phyloP scores from a whole-genome alignment of 805 yeast species.

The Kluyveromyces starmeri region DNA sequence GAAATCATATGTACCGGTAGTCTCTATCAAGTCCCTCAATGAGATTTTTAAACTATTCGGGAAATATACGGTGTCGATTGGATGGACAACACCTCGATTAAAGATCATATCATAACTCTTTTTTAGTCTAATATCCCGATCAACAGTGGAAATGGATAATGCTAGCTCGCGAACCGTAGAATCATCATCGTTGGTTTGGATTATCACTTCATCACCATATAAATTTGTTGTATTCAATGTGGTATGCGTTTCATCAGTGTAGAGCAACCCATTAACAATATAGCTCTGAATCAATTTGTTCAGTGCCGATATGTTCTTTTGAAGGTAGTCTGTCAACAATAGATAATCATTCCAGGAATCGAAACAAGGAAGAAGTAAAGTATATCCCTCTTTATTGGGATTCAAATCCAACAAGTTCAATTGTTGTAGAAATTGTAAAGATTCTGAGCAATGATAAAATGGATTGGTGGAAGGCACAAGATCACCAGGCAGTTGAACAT shows the following conservation, averaged over 20 bases:
- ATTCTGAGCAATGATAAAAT: conserved; percentile 51
- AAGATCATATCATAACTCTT: conserved; percentile 59
- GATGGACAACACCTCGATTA: conserved; percentile 78
- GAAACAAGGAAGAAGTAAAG: conserved; percentile 71
- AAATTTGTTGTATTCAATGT: conserved; percentile 25
- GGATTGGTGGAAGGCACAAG: conserved; percentile 60
- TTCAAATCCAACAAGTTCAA: conserved; percentile 44
- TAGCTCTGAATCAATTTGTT: conserved; percentile 45
- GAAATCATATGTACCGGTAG: conserved; percentile 43
- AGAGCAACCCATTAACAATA: conserved; percentile 55
- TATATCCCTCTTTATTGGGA: conserved; percentile 54
- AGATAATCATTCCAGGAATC: conserved; percentile 60
- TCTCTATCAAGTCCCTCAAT: conserved; percentile 44
- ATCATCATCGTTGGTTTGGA: conserved; percentile 9
- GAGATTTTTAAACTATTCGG: conserved; percentile 51
- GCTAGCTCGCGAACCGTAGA: conserved; percentile 8
- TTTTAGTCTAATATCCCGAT: conserved; percentile 16
- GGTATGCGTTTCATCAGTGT: conserved; percentile 46
- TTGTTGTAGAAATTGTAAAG: conserved; percentile 48
- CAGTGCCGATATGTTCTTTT: conserved; percentile 42
- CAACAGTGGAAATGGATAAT: conserved; percentile 14
- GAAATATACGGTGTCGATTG: conserved; percentile 45
- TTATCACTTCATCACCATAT: conserved; percentile 18
- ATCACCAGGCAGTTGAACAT: conserved; percentile 52
- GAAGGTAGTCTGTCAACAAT: conserved; percentile 50